Percentiles rank a stretch among this genome's conserved stretches.
Conservation (phyloP, 345 rosid species). For the Syzygium grande region DNA sequence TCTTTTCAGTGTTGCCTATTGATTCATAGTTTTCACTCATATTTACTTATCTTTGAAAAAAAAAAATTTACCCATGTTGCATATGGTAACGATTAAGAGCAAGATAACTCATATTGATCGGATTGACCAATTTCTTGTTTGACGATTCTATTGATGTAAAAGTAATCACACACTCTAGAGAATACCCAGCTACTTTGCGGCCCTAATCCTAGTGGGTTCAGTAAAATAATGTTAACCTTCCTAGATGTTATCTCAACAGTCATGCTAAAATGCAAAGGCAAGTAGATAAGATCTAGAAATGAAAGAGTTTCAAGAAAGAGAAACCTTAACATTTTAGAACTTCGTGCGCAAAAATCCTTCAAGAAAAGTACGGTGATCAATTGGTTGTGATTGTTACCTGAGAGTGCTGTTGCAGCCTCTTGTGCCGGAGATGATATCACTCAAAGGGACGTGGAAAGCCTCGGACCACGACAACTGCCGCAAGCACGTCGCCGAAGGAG, state of each 20-base stretch:
- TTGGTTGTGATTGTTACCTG: conserved; percentile 19
- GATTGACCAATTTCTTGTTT: not conserved
- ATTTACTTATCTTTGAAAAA: not conserved
- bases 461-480: conserved; percentile 87
- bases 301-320: not conserved
- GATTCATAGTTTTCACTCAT: not conserved
- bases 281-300: not conserved
- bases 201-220: not conserved
- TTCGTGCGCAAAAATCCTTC: not conserved
- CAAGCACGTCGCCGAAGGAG: conserved; percentile 70
- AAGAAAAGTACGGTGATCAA: not conserved
- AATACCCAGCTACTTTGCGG: not conserved
- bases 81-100: not conserved
- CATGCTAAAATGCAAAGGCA: not conserved
- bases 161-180: not conserved
- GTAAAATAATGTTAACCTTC: not conserved
- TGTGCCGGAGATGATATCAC: conserved; percentile 32
- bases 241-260: not conserved
- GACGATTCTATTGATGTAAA: not conserved
- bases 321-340: not conserved
- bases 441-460: conserved; percentile 86
- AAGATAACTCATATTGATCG: not conserved
- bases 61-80: not conserved
- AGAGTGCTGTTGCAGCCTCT: conserved; percentile 20
- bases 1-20: not conserved